A percentile compares a stretch with the other conserved stretches of the same genome.
phyloP scores from a whole-genome alignment of 2,329 filamentous ascomycete species.

The Clarireedia paspali region DNA sequence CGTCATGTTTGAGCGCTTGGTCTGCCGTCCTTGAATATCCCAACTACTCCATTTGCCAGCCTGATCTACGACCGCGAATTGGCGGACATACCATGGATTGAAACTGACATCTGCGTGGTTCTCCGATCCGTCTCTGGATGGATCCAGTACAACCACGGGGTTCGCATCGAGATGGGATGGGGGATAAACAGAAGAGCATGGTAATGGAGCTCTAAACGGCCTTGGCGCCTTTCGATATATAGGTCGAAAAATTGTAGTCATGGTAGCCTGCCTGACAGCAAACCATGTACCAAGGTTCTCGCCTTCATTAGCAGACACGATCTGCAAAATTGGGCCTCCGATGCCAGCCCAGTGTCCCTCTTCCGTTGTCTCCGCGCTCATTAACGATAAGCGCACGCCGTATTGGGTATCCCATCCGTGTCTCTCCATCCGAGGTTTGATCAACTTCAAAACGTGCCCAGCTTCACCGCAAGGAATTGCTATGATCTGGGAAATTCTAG shows the following conservation, averaged over 20 bases:
- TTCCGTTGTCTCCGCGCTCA: constrained; percentile 17
- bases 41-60: constrained; percentile 61
- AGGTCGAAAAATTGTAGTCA: constrained; percentile 37
- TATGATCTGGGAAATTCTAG: constrained; percentile 16
- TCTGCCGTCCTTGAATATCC: constrained; percentile 35
- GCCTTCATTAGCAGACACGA: constrained; percentile 35
- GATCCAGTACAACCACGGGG: constrained; percentile 44
- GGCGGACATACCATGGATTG: constrained; percentile 51
- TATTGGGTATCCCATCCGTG: constrained; percentile 23
- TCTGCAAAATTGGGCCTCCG: constrained; percentile 40
- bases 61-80: constrained; percentile 59
- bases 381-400: constrained; percentile 16
- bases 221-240: constrained; percentile 15
- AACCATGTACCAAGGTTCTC: constrained; percentile 34
- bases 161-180: constrained; percentile 49
- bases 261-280: constrained; percentile 36
- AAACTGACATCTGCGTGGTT: constrained; percentile 58
- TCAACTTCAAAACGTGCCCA: constrained; percentile 25
- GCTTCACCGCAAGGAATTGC: constrained; percentile 25
- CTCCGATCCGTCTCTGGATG: constrained; percentile 44
- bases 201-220: constrained; percentile 4
- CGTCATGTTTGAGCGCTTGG: constrained; percentile 8
- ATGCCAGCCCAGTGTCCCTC: constrained; percentile 25
- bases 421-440: constrained; percentile 21
- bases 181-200: constrained; percentile 14